Evolutionary conservation across 768 basidiomycete genomes (phyloP).

Genomic region (Boletus edulis): DNA sequence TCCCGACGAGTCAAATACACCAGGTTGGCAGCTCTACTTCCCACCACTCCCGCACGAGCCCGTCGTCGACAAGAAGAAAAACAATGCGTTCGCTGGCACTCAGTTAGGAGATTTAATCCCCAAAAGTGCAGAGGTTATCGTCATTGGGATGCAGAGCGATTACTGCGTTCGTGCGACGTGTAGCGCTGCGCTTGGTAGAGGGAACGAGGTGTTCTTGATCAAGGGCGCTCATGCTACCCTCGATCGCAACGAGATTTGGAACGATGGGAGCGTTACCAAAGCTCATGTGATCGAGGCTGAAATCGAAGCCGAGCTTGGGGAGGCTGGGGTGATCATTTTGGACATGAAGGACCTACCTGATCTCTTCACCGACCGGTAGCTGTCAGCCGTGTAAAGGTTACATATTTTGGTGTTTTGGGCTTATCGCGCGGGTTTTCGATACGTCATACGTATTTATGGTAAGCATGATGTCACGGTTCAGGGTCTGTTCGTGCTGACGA

Average conservation of each 20-base stretch:
- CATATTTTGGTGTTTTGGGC: background rate
- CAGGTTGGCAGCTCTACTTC: constrained; percentile 64
- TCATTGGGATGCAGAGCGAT: constrained; percentile 69
- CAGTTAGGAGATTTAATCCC: constrained; percentile 48
- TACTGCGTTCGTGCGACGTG: constrained; percentile 59
- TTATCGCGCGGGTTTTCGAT: background rate
- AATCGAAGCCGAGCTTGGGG: constrained; percentile 66
- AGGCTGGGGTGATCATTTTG: constrained; percentile 61
- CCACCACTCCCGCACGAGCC: constrained; percentile 47
- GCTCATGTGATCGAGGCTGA: constrained; percentile 54
- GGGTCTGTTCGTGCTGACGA: background rate
- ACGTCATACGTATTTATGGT: constrained; percentile 8
- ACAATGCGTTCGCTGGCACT: constrained; percentile 68
- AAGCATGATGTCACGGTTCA: background rate
- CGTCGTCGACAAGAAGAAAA: constrained; percentile 65
- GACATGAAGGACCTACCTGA: constrained; percentile 64
- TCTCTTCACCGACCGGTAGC: constrained; percentile 57
- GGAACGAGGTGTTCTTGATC: constrained; percentile 65
- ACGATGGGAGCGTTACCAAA: constrained; percentile 52
- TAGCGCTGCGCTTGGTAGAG: constrained; percentile 56
- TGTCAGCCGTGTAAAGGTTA: background rate
- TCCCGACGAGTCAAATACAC: constrained; percentile 51
- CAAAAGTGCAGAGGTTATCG: constrained; percentile 56
- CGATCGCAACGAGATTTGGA: constrained; percentile 61
- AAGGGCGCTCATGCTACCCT: constrained; percentile 65